Base-by-base conservation (phyloP, 1,139 yeast species). In the Nakaseomyces glabratus region DNA sequence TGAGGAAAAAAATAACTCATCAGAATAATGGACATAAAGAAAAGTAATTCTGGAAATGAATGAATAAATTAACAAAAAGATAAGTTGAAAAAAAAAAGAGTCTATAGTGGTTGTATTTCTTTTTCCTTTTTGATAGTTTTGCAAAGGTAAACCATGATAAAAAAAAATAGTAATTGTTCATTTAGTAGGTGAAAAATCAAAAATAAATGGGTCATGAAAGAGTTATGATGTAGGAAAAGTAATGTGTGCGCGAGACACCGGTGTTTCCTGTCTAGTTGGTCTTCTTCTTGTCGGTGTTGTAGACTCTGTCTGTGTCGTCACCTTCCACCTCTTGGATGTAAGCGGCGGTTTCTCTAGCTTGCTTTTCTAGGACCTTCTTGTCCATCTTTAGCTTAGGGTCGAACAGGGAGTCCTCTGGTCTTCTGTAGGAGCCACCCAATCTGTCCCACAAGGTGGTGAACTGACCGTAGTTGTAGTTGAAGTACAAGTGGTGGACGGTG, bases 371-470 rank as follows among this genome's bases (percentile, higher is more conserved):
- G 28, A 78, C 68, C 44, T 66, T 63, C 50, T 68, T 63, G 42
- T 76, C 77, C 56, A 66, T 69, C 57, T 73, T 73, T 43, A 66
- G 60, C 20, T 70, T 62, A 54, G 72, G 78, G 51, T 76, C 84
- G 58, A 86, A 93, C 48, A 88, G 68, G 46, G 84, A 82, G 53
- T 71, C 75, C 55, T 90, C 97, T 4, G 98, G 98, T 49, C 76
- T 73, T 63, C 97, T 80, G 64, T 90, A 88, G 24, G 95, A 77
- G 30, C 86, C 81, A 37, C 98, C 97, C 37, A 90, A 65, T 62
- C 98, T 78, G 59, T 90, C 98, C 97, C 97, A 90, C 47, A 90
- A 67, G 5, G 98, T 90, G 35, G 97, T 88, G 66, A 90, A 90
- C 65, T 90, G 98, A 23, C 98, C 98, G 55, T 88, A 90, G 66